Base-by-base conservation (phyloP, 306 rosid species). In the Dalbergia oliveri region DNA sequence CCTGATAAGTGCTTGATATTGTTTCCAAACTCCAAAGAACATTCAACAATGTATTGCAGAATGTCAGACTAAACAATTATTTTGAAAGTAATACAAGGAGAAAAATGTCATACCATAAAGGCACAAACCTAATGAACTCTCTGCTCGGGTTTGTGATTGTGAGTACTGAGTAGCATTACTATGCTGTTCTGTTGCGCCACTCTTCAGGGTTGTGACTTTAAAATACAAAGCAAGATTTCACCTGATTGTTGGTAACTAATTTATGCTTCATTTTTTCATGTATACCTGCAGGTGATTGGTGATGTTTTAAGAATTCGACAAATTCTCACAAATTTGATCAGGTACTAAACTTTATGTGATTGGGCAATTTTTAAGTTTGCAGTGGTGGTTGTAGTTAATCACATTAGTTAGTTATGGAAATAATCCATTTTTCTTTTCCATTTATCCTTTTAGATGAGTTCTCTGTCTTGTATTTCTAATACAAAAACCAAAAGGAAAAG, bases 271-370 rank as follows among this genome's bases (percentile, higher is more conserved):
- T 9, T 3, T 57, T 8, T 47, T 72, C 56, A 41, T 73, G 71
- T 65, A 26, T 41, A 76, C 77, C 73, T 88, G 68, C 88, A 94
- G 98, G 92, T 92, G 51, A 79, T 86, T 72, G 98, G 98, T 37
- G 98, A 92, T 80, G 98, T 94, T 81, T 87, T 94, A 79, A 89
- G 98, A 86, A 88, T 94, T 82, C 88, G 98, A 71, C 98, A 94
- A 86, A 92, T 90, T 37, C 97, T 94, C 66, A 94, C 98, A 35
- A 94, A 94, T 86, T 89, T 94, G 82, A 81, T 88, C 86, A 90
- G 97, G 98, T 94, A 92, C 73, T 54, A 1, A 21, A 63, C 59
- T 39, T 77, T 10, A 8, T 37, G 49, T 33, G 51, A 39, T 41
- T 79, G 9, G 56, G 37, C 56, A 49, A 5, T 19, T 41, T 60